A percentile compares a stretch with the other conserved stretches of the same genome.
phyloP scores from a whole-genome alignment of 108 stramenopile genomes.

The Skeletonema menzelii region DNA sequence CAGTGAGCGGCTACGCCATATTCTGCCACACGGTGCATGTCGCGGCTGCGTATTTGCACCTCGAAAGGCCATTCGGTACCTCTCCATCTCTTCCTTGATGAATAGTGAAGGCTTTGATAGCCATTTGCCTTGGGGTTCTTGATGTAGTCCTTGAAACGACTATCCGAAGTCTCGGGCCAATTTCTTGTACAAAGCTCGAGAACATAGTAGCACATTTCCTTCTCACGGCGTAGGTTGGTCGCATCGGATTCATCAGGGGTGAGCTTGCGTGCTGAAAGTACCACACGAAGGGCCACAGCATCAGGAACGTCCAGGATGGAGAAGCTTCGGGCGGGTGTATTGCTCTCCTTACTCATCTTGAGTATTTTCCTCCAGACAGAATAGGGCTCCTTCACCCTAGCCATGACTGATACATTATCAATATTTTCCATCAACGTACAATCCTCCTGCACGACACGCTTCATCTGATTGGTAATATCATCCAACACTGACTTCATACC shows the following conservation, averaged over 20 bases:
- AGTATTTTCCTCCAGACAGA: conserved; percentile 83
- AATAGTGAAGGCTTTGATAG: conserved; percentile 93
- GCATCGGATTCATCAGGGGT: conserved; percentile 55
- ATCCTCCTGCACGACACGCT: conserved; percentile 60
- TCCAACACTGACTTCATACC: conserved; percentile 60
- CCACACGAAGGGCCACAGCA: conserved; percentile 75
- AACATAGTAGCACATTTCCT: conserved; percentile 80
- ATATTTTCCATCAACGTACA: conserved; percentile 56
- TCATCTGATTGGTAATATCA: conserved; percentile 60
- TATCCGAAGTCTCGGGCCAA: conserved; percentile 53
- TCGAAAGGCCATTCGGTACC: conserved; percentile 73
- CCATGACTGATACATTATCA: conserved; percentile 61
- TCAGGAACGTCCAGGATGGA: conserved; percentile 76
- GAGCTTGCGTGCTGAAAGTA: conserved; percentile 66
- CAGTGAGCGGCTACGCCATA: conserved; percentile 87
- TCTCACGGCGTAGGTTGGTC: conserved; percentile 63
- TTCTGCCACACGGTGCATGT: conserved; percentile 91
- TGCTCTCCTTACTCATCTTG: conserved; percentile 56
- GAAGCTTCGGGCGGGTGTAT: conserved; percentile 19
- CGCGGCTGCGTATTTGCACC: conserved; percentile 80
- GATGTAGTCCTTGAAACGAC: conserved; percentile 92
- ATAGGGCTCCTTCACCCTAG: conserved; percentile 82
- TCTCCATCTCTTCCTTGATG: conserved; percentile 56
- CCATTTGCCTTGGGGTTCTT: conserved; percentile 86
- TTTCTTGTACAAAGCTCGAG: conserved; percentile 54